Base-by-base conservation (phyloP, 768 basidiomycete species). In the Russula vinacea region DNA sequence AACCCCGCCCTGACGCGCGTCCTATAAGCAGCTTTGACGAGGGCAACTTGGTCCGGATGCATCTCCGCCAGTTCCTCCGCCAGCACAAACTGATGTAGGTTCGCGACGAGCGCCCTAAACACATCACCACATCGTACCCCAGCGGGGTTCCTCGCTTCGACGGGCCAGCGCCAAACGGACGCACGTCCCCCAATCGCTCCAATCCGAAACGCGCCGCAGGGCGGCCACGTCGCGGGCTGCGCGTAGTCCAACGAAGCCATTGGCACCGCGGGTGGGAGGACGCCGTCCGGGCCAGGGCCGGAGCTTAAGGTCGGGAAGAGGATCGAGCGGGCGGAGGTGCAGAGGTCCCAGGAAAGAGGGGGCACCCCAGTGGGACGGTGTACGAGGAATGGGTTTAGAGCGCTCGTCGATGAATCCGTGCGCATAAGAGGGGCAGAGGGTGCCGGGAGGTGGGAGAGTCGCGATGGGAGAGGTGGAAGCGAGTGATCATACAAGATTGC, bases 151-250 rank as follows among this genome's bases (percentile, higher is more conserved):
- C 70, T 62, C 9, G 83, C 78, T 63, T 78, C 80, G 57, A 86
- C 76, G 11, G 84, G 82, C 86, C 86, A 87, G 17, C 77, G 80
- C 69, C 83, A 83, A 14, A 67, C 71, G 3, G 45, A 47, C 0
- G 76, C 74, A n/a, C 77, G 75, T 1, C 79, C 74, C 66, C 84
- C 82, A 55, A 81, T 83, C 22, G 80, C 83, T 26, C 76, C 78
- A 72, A 88, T 80, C 67, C 77, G 78, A 79, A 88, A 79, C 62
- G 80, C 77, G 9, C 81, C 81, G 51, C 86, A 73, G 62, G 85
- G 80, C 0, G 87, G 87, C 70, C 74, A 80, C 9, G 86, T 86
- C n/a, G 86, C 86, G 0, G 86, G 84, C 70, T 87, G 84, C n/a
- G 79, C 74, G 53, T 72, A 72, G 67, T 74, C 71, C 19, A 70